phyloP scores from a whole-genome alignment of 1,284 basidiomycete genomes.

The Caloboletus inedulis region DNA sequence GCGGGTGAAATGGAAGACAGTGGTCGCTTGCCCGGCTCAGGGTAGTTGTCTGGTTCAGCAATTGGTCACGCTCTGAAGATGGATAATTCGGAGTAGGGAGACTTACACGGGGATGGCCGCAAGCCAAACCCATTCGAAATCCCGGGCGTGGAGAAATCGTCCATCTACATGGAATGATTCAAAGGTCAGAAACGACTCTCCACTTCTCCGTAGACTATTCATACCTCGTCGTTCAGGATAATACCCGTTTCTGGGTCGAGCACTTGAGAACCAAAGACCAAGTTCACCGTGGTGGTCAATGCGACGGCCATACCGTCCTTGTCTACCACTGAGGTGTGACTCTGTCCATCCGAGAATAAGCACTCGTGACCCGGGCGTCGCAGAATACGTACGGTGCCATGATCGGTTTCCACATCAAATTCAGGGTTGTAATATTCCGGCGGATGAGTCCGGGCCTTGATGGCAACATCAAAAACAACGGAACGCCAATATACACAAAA shows the following conservation, averaged over 20 bases:
- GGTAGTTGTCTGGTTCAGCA: slow-evolving; percentile 70
- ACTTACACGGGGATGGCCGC: slow-evolving; percentile 77
- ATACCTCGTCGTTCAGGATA: slow-evolving; percentile 82
- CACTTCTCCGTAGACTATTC: background rate
- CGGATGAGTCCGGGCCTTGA: slow-evolving; percentile 73
- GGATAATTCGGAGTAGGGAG: background rate
- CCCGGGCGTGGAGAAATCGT: slow-evolving; percentile 86
- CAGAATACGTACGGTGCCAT: slow-evolving; percentile 71
- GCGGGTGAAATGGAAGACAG: slow-evolving; percentile 81
- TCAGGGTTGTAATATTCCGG: slow-evolving; percentile 82
- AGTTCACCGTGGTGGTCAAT: slow-evolving; percentile 85
- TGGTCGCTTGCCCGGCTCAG: slow-evolving; percentile 81
- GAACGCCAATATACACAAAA: slow-evolving; percentile 1
- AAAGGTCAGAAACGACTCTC: slow-evolving; percentile 8
- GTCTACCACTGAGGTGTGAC: slow-evolving; percentile 81
- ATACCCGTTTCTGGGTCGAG: slow-evolving; percentile 84
- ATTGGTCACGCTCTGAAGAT: slow-evolving; percentile 4
- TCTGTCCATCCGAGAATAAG: slow-evolving; percentile 42
- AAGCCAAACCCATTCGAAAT: slow-evolving; percentile 81
- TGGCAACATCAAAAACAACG: slow-evolving; percentile 13
- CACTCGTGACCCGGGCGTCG: background rate
- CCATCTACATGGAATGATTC: slow-evolving; percentile 51
- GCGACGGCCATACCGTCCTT: slow-evolving; percentile 81
- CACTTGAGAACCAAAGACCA: slow-evolving; percentile 83
- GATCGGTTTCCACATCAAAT: slow-evolving; percentile 74